Conservation (phyloP, 2,329 filamentous ascomycete species). For the Leptodontidium sp. region DNA sequence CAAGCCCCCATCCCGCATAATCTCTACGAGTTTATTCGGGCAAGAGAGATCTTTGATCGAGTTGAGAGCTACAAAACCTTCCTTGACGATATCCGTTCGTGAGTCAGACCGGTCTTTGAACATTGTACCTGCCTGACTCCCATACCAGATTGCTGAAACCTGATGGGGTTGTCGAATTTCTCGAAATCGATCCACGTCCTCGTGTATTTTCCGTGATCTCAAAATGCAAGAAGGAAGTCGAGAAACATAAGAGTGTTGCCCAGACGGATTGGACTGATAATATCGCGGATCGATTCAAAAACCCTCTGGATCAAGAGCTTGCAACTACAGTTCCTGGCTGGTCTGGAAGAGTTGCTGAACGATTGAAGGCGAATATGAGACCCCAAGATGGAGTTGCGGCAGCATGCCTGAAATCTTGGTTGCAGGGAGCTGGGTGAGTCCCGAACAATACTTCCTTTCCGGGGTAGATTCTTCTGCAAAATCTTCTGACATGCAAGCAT, state of each 20-base stretch:
- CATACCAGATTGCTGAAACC: slow-evolving; percentile 39
- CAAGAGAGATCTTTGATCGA: slow-evolving; percentile 43
- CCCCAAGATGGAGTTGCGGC: slow-evolving; percentile 43
- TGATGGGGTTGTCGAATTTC: slow-evolving; percentile 46
- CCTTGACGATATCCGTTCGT: slow-evolving; percentile 44
- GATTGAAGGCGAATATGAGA: slow-evolving; percentile 40
- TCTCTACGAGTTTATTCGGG: slow-evolving; percentile 43
- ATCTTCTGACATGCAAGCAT: slow-evolving; percentile 22
- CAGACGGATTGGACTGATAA: slow-evolving; percentile 41
- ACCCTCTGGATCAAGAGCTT: slow-evolving; percentile 39
- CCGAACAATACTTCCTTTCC: too few species aligned
- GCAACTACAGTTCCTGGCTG: slow-evolving; percentile 40
- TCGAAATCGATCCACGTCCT: slow-evolving; percentile 45
- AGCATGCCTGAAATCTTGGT: slow-evolving; percentile 42
- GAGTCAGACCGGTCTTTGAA: slow-evolving; percentile 10
- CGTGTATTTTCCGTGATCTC: slow-evolving; percentile 26
- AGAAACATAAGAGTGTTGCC: slow-evolving; percentile 35
- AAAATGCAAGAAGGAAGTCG: slow-evolving; percentile 4
- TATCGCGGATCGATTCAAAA: slow-evolving; percentile 41
- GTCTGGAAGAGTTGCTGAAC: slow-evolving; percentile 40
- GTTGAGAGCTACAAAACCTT: slow-evolving; percentile 44
- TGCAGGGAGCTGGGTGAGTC: slow-evolving; percentile 44
- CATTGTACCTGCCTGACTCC: neutral
- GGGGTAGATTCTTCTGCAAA: too few species aligned
- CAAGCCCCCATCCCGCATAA: slow-evolving; percentile 40